These are phyloP conservation scores for Lablab purpureus DNA, from an alignment of 306 rosid genomes.

Conservation along the genomic window DNA sequence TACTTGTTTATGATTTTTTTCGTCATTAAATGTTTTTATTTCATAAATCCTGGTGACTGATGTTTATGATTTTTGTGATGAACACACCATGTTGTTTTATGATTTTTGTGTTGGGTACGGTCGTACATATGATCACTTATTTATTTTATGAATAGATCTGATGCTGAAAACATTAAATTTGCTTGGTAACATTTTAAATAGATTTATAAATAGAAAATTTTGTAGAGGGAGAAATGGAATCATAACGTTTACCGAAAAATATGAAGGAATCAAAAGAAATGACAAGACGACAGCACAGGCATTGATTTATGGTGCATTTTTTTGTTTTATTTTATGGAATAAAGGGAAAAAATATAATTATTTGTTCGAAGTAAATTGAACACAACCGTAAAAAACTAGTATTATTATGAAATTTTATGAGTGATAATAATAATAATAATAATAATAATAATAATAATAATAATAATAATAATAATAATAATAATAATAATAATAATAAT, in stretches of 20 bases:
- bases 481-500: too few relatives aligned
- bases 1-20: too few relatives aligned
- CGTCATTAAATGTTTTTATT: too few relatives aligned
- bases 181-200: not conserved
- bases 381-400: too few relatives aligned
- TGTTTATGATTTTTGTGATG: too few relatives aligned
- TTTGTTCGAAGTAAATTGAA: too few relatives aligned
- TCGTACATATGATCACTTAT: not conserved
- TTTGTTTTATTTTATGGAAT: not conserved
- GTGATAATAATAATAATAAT: too few relatives aligned
- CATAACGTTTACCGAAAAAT: not conserved
- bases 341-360: not conserved
- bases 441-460: too few relatives aligned
- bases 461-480: too few relatives aligned
- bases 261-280: conserved; percentile 25
- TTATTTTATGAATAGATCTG: not conserved
- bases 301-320: not conserved
- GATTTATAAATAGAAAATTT: not conserved
- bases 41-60: too few relatives aligned
- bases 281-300: not conserved
- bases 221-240: not conserved
- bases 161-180: not conserved
- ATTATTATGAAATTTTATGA: too few relatives aligned
- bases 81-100: too few relatives aligned
- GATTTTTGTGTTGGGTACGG: not conserved